A percentile compares a stretch with the other conserved stretches of the same genome.
These are phyloP conservation scores for Aschersonia sp. DNA, from an alignment of 2,329 filamentous ascomycete genomes.

Conservation along the genomic window DNA sequence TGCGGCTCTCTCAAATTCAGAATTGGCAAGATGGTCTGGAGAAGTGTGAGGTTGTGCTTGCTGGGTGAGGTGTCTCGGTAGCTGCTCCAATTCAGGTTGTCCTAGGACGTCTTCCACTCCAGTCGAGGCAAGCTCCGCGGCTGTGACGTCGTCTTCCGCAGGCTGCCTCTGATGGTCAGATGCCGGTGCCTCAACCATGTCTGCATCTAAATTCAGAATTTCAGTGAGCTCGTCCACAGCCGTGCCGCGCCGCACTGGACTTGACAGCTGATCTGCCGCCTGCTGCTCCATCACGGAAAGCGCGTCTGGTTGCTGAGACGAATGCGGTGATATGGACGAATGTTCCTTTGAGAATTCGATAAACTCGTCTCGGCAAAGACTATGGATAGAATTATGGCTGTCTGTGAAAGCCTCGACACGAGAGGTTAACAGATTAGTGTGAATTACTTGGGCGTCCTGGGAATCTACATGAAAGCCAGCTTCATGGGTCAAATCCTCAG, in stretches of 20 bases:
- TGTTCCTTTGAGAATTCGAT: background rate
- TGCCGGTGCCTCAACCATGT: background rate
- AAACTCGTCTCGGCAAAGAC: background rate
- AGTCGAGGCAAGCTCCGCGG: background rate
- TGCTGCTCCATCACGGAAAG: constrained; percentile 1
- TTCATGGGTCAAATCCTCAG: background rate
- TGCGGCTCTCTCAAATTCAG: constrained; percentile 1
- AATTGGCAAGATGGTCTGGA: background rate
- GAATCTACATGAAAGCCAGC: constrained; percentile 5
- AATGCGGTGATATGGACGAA: background rate
- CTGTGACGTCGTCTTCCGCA: background rate
- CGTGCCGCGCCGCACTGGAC: background rate
- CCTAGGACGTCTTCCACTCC: too few species aligned
- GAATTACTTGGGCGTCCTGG: constrained; percentile 15
- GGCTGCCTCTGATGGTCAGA: background rate
- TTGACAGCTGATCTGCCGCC: background rate
- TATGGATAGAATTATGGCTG: constrained; percentile 1
- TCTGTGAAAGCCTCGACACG: constrained; percentile 5
- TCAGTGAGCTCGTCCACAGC: constrained; percentile 7
- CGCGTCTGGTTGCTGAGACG: background rate
- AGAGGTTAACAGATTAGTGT: constrained; percentile 4
- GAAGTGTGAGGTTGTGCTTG: background rate
- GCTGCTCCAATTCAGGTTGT: too few species aligned
- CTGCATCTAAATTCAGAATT: constrained; percentile 6
- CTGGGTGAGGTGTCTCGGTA: background rate